A percentile compares a stretch with the other conserved stretches of the same genome.
Evolutionary conservation across 768 basidiomycete species (phyloP).

Genomic region (Scleroderma bovista): DNA sequence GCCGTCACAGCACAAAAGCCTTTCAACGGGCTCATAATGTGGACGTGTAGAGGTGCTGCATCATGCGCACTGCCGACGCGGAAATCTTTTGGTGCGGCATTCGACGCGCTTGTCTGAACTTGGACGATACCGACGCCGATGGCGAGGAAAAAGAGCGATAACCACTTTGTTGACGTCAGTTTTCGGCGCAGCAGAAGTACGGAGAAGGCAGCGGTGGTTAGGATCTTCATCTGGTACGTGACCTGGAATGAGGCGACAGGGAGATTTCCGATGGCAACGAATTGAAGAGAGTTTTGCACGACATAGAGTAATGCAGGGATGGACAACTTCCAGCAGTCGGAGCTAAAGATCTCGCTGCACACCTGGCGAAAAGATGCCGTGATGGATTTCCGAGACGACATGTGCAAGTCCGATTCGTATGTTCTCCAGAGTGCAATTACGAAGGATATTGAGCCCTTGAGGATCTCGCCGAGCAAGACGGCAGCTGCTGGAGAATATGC

Average conservation of each 20-base stretch:
- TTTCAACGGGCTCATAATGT: conserved; percentile 76
- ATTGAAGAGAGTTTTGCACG: conserved; percentile 96
- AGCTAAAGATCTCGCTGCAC: conserved; percentile 72
- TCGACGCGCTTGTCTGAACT: conserved; percentile 61
- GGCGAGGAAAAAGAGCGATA: conserved; percentile 81
- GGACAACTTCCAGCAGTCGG: conserved; percentile 96
- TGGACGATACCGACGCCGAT: conserved; percentile 94
- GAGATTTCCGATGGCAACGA: conserved; percentile 92
- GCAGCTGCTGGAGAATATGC: conserved; percentile 93
- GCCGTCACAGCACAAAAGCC: conserved; percentile 80
- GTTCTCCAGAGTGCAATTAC: conserved; percentile 67
- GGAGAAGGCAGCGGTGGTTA: conserved; percentile 92
- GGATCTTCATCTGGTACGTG: conserved; percentile 97
- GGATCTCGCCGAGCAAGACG: conserved; percentile 88
- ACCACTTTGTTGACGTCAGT: conserved; percentile 75
- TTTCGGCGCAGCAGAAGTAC: conserved; percentile 76
- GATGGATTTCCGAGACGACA: conserved; percentile 35
- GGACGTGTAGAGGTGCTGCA: conserved; percentile 49
- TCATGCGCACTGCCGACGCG: conserved; percentile 68
- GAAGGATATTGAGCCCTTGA: conserved; percentile 92
- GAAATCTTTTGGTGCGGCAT: conserved; percentile 25
- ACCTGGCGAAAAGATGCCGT: conserved; percentile 46
- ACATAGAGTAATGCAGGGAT: conserved; percentile 95
- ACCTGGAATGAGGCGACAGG: conserved; percentile 98
- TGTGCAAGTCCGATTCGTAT: conserved; percentile 38